Conservation (phyloP, 345 rosid genomes). For the Clausena lansium region DNA sequence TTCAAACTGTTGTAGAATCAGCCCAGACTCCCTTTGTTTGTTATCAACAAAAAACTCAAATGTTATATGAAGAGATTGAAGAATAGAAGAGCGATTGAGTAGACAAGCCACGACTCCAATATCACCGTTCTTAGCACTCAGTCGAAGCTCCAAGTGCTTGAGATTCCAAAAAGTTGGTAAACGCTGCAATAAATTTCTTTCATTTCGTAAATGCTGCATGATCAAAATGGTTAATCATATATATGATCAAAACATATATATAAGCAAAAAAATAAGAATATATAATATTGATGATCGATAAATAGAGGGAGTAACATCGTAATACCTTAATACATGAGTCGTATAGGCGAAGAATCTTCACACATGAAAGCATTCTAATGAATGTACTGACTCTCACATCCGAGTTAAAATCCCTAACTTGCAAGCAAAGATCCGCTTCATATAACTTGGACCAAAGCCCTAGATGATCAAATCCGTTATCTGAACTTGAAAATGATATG, state of each 20-base stretch:
- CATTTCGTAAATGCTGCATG: not conserved
- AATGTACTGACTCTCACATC: not conserved
- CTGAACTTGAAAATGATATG: not conserved
- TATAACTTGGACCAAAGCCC: not conserved
- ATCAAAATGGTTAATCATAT: too few species aligned
- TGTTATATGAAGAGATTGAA: not conserved
- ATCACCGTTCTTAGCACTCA: not conserved
- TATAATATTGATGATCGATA: not conserved
- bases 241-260: too few species aligned
- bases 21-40: not conserved
- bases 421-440: not conserved
- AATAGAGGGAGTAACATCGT: not conserved
- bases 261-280: not conserved
- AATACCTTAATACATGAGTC: not conserved
- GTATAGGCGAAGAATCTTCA: not conserved
- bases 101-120: not conserved
- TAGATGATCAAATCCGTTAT: not conserved
- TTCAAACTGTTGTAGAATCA: not conserved
- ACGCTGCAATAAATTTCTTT: not conserved
- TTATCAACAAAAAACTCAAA: not conserved
- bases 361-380: not conserved
- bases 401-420: not conserved
- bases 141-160: not conserved
- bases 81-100: not conserved
- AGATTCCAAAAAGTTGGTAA: not conserved